Base-by-base conservation (phyloP, 257 asterid species). In the Scutellaria minor region DNA sequence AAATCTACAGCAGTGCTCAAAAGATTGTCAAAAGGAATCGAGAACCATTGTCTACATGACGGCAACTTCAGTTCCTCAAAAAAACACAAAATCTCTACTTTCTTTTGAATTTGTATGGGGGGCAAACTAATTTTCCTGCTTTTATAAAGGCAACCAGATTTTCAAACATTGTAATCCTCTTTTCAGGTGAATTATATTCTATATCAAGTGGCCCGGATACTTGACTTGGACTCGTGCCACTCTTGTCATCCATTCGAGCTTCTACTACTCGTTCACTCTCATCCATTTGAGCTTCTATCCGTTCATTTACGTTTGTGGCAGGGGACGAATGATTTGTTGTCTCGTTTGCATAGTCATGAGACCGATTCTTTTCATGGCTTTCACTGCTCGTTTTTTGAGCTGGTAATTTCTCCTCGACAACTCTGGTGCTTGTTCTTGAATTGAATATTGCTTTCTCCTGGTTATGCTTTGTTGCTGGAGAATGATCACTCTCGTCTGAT, bases 141-240 rank as follows among this genome's bases (percentile, higher is more conserved):
- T 72, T 27, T 41, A 77, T 35, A 18, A 44, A 66, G 50, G 15
- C 41, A 47, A 75, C 6, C 22, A 64, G 44, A 65, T 79, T 66
- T 47, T 75, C 77, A 22, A 56, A n/a, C 55, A 3, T 70, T 15
- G 57, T 22, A 5, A 70, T 44, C 77, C 79, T 79, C 69, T 68
- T 60, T 46, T 77, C 75, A 41, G 40, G 63, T 44, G 47, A 8
- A 11, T 13, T 4, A 3, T 0, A 10, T 4, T 51, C 37, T 54
- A 2, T 14, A 6, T 22, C 59, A 10, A 24, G 53, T 55, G 24
- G 31, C 20, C 40, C 64, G 31, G 56, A 15, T 15, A 46, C 48
- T 22, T 5, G 40, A 5, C 18, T 45, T 0, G 45, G 24, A 22
- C 20, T 37, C 3, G 6, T 31, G 6, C 14, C 42, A 15, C 11